These are phyloP conservation scores for Neurospora sp. DNA, from an alignment of 495 filamentous ascomycete species.

Conservation along the genomic window DNA sequence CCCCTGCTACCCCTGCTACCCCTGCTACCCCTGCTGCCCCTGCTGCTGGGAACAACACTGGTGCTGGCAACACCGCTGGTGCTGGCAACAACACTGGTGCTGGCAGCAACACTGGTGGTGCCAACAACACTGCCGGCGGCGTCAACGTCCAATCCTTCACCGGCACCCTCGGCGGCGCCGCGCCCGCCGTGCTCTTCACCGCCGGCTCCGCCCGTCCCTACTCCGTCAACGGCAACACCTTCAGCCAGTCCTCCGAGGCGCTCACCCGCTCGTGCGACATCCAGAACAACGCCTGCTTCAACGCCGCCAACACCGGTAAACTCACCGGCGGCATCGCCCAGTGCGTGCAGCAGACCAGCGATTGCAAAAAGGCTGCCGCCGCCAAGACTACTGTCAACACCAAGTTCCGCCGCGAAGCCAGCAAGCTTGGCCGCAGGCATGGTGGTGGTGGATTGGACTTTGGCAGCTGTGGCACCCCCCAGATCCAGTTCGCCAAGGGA, in stretches of 20 bases:
- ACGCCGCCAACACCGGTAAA: conserved; percentile 43
- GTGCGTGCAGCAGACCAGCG: conserved; percentile 38
- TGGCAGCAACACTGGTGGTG: conserved; percentile 8
- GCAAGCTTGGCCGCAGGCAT: conserved; percentile 15
- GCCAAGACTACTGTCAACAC: conserved; percentile 4
- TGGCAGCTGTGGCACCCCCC: conserved; percentile 42
- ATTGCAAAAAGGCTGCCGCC: conserved; percentile 29
- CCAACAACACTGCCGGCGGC: conserved; percentile 15
- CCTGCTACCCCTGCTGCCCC: too few species aligned
- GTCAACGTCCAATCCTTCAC: conserved; percentile 48
- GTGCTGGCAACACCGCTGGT: conserved; percentile 26
- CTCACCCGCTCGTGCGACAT: conserved; percentile 43
- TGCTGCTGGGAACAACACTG: conserved; percentile 1
- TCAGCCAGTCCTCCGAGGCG: conserved; percentile 34
- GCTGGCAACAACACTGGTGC: conserved; percentile 29
- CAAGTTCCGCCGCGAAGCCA: conserved; percentile 10
- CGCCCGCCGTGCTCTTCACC: conserved; percentile 38
- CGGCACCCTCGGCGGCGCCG: conserved; percentile 41
- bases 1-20: too few species aligned
- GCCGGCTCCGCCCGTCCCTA: conserved; percentile 40
- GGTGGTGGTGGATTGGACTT: conserved; percentile 20
- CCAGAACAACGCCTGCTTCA: conserved; percentile 48
- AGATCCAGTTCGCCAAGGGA: conserved; percentile 44
- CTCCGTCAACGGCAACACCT: conserved; percentile 43
- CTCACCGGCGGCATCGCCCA: conserved; percentile 30